phyloP scores from a whole-genome alignment of 768 basidiomycete genomes.

The Leccinum rimulosum region DNA sequence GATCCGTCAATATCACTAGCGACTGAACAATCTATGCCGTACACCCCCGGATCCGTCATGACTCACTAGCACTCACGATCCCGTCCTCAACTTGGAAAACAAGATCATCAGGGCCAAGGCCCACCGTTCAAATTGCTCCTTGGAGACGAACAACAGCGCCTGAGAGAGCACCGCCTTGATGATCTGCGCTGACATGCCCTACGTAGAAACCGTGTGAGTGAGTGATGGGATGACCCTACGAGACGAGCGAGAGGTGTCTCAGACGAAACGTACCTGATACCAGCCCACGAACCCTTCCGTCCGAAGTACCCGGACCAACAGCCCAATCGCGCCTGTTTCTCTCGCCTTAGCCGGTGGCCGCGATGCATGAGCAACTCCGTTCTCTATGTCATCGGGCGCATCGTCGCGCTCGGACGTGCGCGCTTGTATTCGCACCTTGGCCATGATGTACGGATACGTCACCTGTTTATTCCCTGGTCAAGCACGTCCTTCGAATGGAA shows the following conservation, averaged over 20 bases:
- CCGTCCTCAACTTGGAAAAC: slow-evolving; percentile 33
- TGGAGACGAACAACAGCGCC: slow-evolving; percentile 93
- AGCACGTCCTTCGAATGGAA: background rate
- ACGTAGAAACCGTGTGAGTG: background rate
- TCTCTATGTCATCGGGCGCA: slow-evolving; percentile 19
- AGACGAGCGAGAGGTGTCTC: background rate
- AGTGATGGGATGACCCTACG: background rate
- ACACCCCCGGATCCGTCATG: background rate
- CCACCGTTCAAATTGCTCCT: slow-evolving; percentile 95
- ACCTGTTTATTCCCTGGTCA: slow-evolving; percentile 47
- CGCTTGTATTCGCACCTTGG: slow-evolving; percentile 94
- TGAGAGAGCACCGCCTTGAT: slow-evolving; percentile 94
- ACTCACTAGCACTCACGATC: slow-evolving; percentile 4
- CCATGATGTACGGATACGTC: slow-evolving; percentile 95
- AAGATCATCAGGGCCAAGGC: slow-evolving; percentile 69
- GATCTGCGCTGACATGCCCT: slow-evolving; percentile 98
- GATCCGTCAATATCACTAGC: background rate
- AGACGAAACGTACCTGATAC: slow-evolving; percentile 73
- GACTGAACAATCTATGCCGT: background rate
- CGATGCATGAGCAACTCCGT: slow-evolving; percentile 17
- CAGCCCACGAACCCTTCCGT: slow-evolving; percentile 83
- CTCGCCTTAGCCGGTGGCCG: slow-evolving; percentile 30
- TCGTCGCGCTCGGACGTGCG: slow-evolving; percentile 58
- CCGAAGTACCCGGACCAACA: slow-evolving; percentile 68
- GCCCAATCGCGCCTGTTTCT: slow-evolving; percentile 72